phyloP scores from a whole-genome alignment of 305 asterid species.

The Fraxinus latifolia region DNA sequence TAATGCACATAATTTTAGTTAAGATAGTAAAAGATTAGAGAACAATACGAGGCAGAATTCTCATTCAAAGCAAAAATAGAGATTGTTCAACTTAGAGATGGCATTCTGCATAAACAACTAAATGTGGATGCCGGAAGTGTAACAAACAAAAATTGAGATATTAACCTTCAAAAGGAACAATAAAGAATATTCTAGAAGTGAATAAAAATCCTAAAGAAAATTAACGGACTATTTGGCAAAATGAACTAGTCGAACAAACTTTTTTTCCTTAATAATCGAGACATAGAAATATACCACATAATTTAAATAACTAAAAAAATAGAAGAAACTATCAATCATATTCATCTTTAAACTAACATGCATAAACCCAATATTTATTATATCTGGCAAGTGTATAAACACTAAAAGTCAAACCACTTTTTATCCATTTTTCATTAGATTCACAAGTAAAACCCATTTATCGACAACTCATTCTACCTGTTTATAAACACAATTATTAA shows the following conservation, averaged over 20 bases:
- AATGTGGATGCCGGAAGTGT: background rate
- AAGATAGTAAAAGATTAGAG: background rate
- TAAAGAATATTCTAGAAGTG: too few species aligned
- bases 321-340: background rate
- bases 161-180: background rate
- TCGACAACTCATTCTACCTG: too few species aligned
- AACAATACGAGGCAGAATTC: background rate
- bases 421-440: too few species aligned
- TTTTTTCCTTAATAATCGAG: background rate
- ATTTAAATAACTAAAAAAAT: background rate
- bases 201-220: too few species aligned
- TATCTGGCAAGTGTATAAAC: too few species aligned
- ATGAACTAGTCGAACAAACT: background rate
- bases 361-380: background rate
- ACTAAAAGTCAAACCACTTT: too few species aligned
- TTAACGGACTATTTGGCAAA: too few species aligned
- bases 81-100: background rate
- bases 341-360: background rate
- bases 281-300: too few species aligned
- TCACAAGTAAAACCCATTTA: too few species aligned
- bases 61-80: background rate
- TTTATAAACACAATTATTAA: too few species aligned
- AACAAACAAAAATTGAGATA: background rate
- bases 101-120: background rate
- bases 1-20: background rate